A percentile compares a stretch with the other conserved stretches of the same genome.
Conservation (phyloP, 805 yeast species). For the Hanseniaspora guilliermondii region DNA sequence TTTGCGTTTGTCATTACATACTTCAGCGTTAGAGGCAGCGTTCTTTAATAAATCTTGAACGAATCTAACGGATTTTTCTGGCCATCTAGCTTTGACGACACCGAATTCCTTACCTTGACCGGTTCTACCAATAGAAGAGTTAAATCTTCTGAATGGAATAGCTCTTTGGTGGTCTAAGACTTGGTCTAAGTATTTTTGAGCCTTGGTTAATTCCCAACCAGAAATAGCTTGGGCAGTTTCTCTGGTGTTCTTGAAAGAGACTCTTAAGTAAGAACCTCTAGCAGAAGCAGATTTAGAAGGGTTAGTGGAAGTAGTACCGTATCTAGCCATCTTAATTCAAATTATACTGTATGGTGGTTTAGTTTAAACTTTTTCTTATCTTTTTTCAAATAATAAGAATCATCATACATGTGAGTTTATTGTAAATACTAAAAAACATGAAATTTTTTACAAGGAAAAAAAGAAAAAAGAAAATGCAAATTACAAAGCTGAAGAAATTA, state of each 20-base stretch:
- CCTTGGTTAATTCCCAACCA: constrained; percentile 96
- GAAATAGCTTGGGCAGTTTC: constrained; percentile 97
- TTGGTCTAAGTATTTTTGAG: constrained; percentile 89
- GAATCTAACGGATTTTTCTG: constrained; percentile 94
- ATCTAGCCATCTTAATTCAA: constrained; percentile 73
- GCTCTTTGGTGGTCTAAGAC: constrained; percentile 98
- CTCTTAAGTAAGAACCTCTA: constrained; percentile 98
- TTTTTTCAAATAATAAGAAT: neutral
- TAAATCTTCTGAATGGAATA: constrained; percentile 97
- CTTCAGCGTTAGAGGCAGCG: constrained; percentile 98
- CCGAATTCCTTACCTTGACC: constrained; percentile 99
- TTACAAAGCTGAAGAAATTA: no score
- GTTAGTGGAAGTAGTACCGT: constrained; percentile 98
- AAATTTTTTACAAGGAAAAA: no score
- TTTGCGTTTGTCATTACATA: constrained; percentile 24
- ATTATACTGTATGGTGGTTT: constrained; percentile 14
- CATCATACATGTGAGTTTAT: neutral
- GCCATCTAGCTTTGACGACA: constrained; percentile 99
- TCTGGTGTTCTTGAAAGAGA: constrained; percentile 99
- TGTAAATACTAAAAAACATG: neutral
- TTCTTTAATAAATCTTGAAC: constrained; percentile 87
- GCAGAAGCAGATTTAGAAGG: constrained; percentile 99
- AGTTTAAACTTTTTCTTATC: neutral
- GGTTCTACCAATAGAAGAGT: constrained; percentile 94
- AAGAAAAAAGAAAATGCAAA: no score